Conservation (phyloP, 495 filamentous ascomycete genomes). For the Talaromyces thailandensis region DNA sequence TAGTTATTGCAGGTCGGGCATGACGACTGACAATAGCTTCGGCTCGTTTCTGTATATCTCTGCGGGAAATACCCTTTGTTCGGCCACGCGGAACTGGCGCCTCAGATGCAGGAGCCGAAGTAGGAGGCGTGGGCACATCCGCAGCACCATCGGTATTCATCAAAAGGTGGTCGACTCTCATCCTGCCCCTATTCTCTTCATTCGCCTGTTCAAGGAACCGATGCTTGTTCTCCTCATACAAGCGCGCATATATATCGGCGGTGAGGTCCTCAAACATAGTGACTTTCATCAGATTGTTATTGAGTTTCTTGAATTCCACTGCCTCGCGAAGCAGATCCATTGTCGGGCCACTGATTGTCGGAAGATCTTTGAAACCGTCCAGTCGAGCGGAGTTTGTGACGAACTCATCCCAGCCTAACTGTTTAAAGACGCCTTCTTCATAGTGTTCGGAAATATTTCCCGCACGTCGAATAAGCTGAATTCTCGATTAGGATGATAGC, state of each 20-base stretch:
- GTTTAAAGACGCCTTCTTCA: slow-evolving; percentile 74
- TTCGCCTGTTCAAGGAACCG: slow-evolving; percentile 36
- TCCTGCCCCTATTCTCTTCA: slow-evolving; percentile 46
- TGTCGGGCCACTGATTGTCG: slow-evolving; percentile 26
- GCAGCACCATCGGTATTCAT: slow-evolving; percentile 28
- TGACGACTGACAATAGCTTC: slow-evolving; percentile 45
- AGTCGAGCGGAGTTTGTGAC: slow-evolving; percentile 47
- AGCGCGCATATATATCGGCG: slow-evolving; percentile 72
- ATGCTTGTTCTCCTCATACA: slow-evolving; percentile 53
- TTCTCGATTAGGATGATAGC: neutral
- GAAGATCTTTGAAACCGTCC: slow-evolving; percentile 39
- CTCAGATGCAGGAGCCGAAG: slow-evolving; percentile 27
- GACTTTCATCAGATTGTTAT: slow-evolving; percentile 75
- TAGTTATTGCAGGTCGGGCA: slow-evolving; percentile 22
- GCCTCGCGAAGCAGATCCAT: slow-evolving; percentile 76
- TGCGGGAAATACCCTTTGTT: slow-evolving; percentile 51
- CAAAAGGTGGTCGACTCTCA: slow-evolving; percentile 51
- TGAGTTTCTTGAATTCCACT: slow-evolving; percentile 84
- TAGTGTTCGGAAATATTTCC: slow-evolving; percentile 55
- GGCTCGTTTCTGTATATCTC: slow-evolving; percentile 54
- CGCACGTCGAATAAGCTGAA: slow-evolving; percentile 56
- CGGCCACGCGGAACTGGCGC: slow-evolving; percentile 35
- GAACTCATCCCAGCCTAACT: slow-evolving; percentile 74
- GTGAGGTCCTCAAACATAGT: slow-evolving; percentile 83
- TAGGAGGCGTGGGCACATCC: slow-evolving; percentile 26